Evolutionary conservation across 1,284 basidiomycete species (phyloP), one percentile per base, ranked within the genome.

Genomic region (Retiboletus fuscus): DNA sequence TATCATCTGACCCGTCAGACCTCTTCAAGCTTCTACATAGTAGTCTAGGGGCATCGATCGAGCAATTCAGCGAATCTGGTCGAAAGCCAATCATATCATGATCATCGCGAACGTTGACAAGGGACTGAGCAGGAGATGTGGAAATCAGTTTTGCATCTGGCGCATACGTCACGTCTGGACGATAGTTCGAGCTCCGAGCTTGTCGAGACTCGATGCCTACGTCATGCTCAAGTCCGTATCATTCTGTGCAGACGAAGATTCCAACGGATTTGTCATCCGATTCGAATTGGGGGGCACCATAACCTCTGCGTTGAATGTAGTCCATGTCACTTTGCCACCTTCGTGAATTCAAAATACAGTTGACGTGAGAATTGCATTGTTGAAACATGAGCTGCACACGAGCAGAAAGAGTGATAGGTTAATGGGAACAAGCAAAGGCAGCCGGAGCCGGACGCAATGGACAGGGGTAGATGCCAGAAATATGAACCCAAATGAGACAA

Each of bases 281-380:
- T 46, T 16, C 44, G 18, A 46, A 20, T 16, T 46, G 47, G 11
- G 47, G 11, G 47, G 24, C 24, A 49, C 47, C 24, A 22, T 49
- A 49, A 39, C 34, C 47, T n/a, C 47, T 4, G 16, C 44, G n/a
- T n/a, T n/a, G 44, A 34, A 41, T 30, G 16, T 43, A 39, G 41
- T 43, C 30, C 66, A 24, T 3, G n/a, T 13, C 16, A 61, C 58
- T 22, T 34, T 30, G 10, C 22, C 28, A 61, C 39, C 34, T 34
- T 39, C 34, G 34, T 10, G 34, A 39, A 39, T 13, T 26, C 18
- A 28, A 44, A 55, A 46, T 28, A 26, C 6, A n/a, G 28, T 63
- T 24, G 24, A 44, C 41, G 47, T 53, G 47, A 51, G 46, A 43
- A 64, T 67, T 18, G 34, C 39, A n/a, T 44, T 34, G 63, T 55